phyloP scores from a whole-genome alignment of 2,329 filamentous ascomycete species.

The Colletotrichum cereale region DNA sequence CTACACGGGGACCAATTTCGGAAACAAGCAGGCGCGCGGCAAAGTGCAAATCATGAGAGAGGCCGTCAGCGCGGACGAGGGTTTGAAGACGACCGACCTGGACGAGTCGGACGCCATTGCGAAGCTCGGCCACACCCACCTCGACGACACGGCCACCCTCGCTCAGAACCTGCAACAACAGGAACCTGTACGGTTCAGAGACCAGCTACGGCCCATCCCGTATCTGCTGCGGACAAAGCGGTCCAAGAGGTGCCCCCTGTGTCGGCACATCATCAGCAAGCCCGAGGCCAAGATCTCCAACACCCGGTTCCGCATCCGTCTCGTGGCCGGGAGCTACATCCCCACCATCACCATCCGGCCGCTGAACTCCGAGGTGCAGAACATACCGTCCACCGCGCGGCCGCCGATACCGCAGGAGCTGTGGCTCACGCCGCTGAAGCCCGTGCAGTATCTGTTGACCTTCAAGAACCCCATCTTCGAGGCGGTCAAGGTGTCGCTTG shows the following conservation, averaged over 20 bases:
- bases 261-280: constrained; percentile 94
- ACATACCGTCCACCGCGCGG: constrained; percentile 42
- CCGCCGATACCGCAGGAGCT: constrained; percentile 53
- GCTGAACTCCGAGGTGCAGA: constrained; percentile 56
- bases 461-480: constrained; percentile 97
- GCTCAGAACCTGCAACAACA: constrained; percentile 63
- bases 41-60: constrained; percentile 79
- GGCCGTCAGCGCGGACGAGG: constrained; percentile 77
- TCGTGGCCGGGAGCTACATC: constrained; percentile 90
- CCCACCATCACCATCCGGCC: constrained; percentile 82
- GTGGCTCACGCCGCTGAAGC: constrained; percentile 67
- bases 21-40: constrained; percentile 75
- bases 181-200: constrained; percentile 71
- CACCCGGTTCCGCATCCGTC: constrained; percentile 90
- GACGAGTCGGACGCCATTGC: constrained; percentile 73
- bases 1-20: constrained; percentile 77
- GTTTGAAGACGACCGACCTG: constrained; percentile 72
- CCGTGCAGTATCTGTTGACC: constrained; percentile 86
- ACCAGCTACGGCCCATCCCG: constrained; percentile 84
- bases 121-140: constrained; percentile 69
- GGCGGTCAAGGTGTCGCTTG: constrained; percentile 85
- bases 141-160: constrained; percentile 70
- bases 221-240: constrained; percentile 90
- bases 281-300: constrained; percentile 91
- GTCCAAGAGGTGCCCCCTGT: constrained; percentile 91